phyloP scores from a whole-genome alignment of 192 early-diverging fungal species.

The Glomus cerebriforme region DNA sequence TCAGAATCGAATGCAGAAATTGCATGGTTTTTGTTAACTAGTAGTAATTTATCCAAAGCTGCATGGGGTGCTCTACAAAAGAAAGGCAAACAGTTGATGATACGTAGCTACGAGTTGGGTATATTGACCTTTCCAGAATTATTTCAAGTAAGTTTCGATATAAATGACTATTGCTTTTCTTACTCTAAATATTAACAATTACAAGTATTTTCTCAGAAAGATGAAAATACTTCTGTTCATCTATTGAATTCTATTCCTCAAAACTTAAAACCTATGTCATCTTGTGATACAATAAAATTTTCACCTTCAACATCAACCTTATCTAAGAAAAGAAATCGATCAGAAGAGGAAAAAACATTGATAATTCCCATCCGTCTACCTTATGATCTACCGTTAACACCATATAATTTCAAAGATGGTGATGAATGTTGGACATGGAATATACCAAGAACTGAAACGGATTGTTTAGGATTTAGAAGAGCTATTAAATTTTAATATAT shows the following conservation, averaged over 20 bases:
- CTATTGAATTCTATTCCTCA: slow-evolving; percentile 37
- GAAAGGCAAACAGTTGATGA: slow-evolving; percentile 52
- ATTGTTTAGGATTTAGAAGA: background rate
- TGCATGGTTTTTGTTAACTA: slow-evolving; percentile 48
- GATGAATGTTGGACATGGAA: slow-evolving; percentile 36
- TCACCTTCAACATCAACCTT: slow-evolving; percentile 5
- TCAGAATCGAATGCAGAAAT: slow-evolving; percentile 35
- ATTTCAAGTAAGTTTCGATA: slow-evolving; percentile 52
- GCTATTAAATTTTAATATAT: too few relatives aligned
- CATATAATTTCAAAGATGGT: slow-evolving; percentile 40
- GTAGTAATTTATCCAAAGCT: slow-evolving; percentile 64
- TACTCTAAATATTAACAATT: background rate
- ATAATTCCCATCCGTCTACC: slow-evolving; percentile 61
- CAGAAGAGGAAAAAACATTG: background rate
- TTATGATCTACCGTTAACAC: slow-evolving; percentile 59
- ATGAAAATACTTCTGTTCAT: slow-evolving; percentile 30
- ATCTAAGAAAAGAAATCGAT: background rate
- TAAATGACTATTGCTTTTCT: background rate
- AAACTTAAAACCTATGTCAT: slow-evolving; percentile 33
- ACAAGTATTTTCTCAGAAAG: background rate
- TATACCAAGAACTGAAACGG: slow-evolving; percentile 1
- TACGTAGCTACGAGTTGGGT: slow-evolving; percentile 69
- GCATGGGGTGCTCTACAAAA: slow-evolving; percentile 65
- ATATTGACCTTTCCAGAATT: slow-evolving; percentile 58
- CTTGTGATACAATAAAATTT: background rate